These are phyloP conservation scores for Leishmania gerbilli DNA, from an alignment of 208 protist species.

Conservation along the genomic window DNA sequence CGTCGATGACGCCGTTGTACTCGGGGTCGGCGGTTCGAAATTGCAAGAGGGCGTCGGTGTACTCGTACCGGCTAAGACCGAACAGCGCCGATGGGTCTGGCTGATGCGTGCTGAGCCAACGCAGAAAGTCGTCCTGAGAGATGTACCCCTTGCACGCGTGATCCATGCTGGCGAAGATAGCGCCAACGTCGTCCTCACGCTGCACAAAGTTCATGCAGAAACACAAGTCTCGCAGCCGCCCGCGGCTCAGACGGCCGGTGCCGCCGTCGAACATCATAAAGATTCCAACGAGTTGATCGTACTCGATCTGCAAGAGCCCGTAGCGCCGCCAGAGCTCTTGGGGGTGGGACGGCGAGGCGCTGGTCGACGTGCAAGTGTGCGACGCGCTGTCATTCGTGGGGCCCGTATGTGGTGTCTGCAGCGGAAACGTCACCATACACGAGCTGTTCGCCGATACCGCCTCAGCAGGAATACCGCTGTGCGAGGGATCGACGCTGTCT, in stretches of 20 bases:
- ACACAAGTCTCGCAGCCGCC: slow-evolving; percentile 59
- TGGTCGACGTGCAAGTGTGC: slow-evolving; percentile 26
- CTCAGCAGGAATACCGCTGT: background rate
- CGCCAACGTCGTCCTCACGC: slow-evolving; percentile 49
- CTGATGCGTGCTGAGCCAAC: slow-evolving; percentile 67
- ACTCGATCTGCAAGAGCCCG: slow-evolving; percentile 71
- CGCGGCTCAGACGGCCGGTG: slow-evolving; percentile 53
- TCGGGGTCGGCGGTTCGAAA: slow-evolving; percentile 75
- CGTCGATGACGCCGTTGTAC: slow-evolving; percentile 61
- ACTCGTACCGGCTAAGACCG: slow-evolving; percentile 72
- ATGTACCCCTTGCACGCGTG: slow-evolving; percentile 35
- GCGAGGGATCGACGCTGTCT: background rate
- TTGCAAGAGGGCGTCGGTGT: slow-evolving; percentile 85
- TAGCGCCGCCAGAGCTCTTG: slow-evolving; percentile 53
- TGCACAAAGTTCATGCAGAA: slow-evolving; percentile 84
- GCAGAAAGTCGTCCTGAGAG: slow-evolving; percentile 68
- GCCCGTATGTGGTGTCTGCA: background rate
- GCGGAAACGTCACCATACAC: background rate
- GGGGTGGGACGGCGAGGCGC: background rate
- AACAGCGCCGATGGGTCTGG: slow-evolving; percentile 73
- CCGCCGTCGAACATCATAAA: slow-evolving; percentile 87
- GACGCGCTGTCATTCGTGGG: background rate
- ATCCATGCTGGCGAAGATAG: slow-evolving; percentile 83
- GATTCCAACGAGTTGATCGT: slow-evolving; percentile 76
- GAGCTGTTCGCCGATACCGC: background rate